Evolutionary conservation across 2,329 filamentous ascomycete genomes (phyloP), one percentile per base, ranked within the genome.

Genomic region (Arthroderma uncinatum): DNA sequence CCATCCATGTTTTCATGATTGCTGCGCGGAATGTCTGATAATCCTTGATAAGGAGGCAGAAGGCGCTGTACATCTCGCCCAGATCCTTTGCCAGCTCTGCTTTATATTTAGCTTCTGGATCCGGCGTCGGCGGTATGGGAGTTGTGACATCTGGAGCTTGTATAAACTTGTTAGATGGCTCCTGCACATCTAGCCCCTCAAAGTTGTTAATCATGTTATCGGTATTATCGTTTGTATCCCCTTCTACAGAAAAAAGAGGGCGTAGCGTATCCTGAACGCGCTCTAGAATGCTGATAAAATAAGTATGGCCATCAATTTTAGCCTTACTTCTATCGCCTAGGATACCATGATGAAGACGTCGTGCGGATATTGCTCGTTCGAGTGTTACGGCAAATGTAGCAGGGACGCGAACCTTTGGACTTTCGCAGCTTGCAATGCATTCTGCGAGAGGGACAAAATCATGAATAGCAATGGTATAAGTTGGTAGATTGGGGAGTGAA

Each of bases 161-260:
- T 3, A 71, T 40, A 59, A 75, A 76, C 3, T 62, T 64, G 21
- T 72, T 63, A 0, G 71, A 73, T 1, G 72, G 67, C 23, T 76
- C 73, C 40, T 74, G 65, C 10, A 75, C 59, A 1, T 65, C 61
- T 8, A 76, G 62, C 2, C 59, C 52, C 1, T 64, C 65, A 58
- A 77, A 76, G 19, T 64, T 64, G 57, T 72, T 74, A 16, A 50
- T 16, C 19, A 53, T 7, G 21, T 58, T 42, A 12, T 52, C 39
- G 9, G 39, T 12, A 2, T 25, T 36, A 19, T 58, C 25, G 7
- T 9, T 21, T 33, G 53, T 39, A 10, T 47, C 33, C 7, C n/a
- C 37, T 25, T 14, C 37, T 25, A 28, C 25, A 16, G 23, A 14
- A 33, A 57, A 25, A 21, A 54, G 54, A 19, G 58, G 58, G 12